Evolutionary conservation across 2,329 filamentous ascomycete genomes (phyloP).

Genomic region (Ascochyta koolunga): DNA sequence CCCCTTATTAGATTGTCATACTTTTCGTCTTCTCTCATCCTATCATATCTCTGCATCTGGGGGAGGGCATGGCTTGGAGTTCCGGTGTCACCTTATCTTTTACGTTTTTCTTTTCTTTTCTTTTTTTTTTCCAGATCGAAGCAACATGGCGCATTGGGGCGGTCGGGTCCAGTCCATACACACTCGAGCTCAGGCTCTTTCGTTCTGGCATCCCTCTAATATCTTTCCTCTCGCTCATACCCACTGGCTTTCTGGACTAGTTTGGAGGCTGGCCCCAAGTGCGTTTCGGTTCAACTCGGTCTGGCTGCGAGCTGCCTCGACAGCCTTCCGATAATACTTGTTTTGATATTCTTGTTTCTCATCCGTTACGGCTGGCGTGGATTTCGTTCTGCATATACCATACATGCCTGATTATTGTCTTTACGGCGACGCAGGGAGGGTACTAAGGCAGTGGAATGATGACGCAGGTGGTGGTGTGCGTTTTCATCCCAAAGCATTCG

Average conservation of each 20-base stretch:
- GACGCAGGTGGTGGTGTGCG: conserved; percentile 21
- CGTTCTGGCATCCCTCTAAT: conserved; percentile 43
- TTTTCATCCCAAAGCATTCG: conserved; percentile 28
- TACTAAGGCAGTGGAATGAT: conserved; percentile 30
- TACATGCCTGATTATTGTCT: conserved; percentile 37
- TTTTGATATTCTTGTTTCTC: conserved; percentile 25
- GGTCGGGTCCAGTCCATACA: conserved; percentile 44
- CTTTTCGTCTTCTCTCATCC: conserved; percentile 19
- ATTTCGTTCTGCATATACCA: conserved; percentile 47
- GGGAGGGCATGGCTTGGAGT: conserved; percentile 47
- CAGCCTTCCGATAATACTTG: conserved; percentile 36
- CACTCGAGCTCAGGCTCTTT: conserved; percentile 44
- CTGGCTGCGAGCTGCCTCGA: conserved; percentile 27
- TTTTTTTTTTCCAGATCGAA: conserved; percentile 30
- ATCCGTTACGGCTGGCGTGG: conserved; percentile 25
- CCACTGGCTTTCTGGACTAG: conserved; percentile 42
- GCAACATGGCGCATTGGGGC: conserved; percentile 44
- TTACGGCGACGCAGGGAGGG: conserved; percentile 25
- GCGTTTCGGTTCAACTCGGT: conserved; percentile 36
- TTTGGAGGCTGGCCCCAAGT: conserved; percentile 49
- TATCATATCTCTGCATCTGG: conserved; percentile 39
- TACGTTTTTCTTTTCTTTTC: conserved; percentile 23
- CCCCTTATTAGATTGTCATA: conserved; percentile 40
- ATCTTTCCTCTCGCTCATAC: conserved; percentile 46
- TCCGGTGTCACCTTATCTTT: conserved; percentile 26